phyloP scores from a whole-genome alignment of 2,329 filamentous ascomycete genomes.

The Trematosphaeria pertusa region DNA sequence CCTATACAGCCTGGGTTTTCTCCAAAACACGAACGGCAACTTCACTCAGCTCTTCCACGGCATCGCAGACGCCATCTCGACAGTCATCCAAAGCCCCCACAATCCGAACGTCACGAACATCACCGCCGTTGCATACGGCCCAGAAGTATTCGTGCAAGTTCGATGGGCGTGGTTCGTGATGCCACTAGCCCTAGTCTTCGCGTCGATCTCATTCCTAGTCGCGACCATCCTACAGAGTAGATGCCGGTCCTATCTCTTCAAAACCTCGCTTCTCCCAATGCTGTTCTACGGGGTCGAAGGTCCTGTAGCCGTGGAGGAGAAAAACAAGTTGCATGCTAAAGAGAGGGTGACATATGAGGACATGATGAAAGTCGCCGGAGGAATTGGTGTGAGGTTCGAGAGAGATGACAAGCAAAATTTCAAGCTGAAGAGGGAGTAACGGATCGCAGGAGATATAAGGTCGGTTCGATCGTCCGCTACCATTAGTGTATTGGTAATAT shows the following conservation, averaged over 20 bases:
- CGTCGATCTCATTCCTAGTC: not conserved
- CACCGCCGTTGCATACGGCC: not conserved
- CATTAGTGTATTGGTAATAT: no score
- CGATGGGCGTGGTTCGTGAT: not conserved
- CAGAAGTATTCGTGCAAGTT: not conserved
- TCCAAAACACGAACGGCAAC: no score
- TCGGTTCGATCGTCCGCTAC: no score
- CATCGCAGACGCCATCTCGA: not conserved
- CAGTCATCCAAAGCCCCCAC: not conserved
- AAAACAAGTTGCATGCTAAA: no score
- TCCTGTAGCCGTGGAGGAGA: no score
- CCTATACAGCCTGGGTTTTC: no score
- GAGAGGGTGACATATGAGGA: no score
- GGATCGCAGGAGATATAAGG: no score
- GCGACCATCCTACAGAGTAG: not conserved
- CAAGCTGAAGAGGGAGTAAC: no score
- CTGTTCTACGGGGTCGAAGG: not conserved
- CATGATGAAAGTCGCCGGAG: no score
- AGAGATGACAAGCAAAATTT: no score
- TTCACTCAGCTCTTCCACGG: not conserved
- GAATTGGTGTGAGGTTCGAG: no score
- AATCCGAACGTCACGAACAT: not conserved
- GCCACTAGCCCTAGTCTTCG: not conserved
- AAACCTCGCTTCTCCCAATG: not conserved
- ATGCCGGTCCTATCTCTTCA: not conserved